These are phyloP conservation scores for Hyphopichia homilentoma DNA, from an alignment of 805 yeast genomes.

Conservation along the genomic window DNA sequence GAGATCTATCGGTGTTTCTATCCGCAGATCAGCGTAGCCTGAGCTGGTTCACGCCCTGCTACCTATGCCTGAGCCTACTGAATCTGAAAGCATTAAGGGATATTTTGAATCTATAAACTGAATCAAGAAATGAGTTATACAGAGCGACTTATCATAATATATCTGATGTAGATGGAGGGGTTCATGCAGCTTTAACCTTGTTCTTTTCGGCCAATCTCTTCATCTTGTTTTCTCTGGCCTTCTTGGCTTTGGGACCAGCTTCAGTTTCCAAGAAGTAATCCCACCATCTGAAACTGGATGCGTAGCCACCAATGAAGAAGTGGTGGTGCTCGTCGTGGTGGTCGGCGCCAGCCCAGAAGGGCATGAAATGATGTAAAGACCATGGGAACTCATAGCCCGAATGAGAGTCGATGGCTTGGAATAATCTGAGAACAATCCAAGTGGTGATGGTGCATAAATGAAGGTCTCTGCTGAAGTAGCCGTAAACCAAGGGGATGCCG, in stretches of 20 bases:
- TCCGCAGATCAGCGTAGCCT: too few relatives aligned
- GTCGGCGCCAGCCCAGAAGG: conserved; percentile 65
- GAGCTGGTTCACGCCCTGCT: too few relatives aligned
- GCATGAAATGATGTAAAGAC: conserved; percentile 54
- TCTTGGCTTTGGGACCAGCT: conserved; percentile 53
- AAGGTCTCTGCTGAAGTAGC: conserved; percentile 41
- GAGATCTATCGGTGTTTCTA: too few relatives aligned
- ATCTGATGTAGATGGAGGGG: background rate
- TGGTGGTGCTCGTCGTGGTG: conserved; percentile 63
- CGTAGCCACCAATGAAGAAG: conserved; percentile 56
- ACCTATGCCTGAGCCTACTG: too few relatives aligned
- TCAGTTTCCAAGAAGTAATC: conserved; percentile 51
- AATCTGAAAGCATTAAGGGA: too few relatives aligned
- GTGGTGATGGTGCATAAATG: conserved; percentile 52
- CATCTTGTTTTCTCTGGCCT: conserved; percentile 43
- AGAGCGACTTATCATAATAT: too few relatives aligned
- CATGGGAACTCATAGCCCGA: conserved; percentile 63
- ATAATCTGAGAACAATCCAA: conserved; percentile 52
- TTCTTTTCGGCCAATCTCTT: conserved; percentile 39
- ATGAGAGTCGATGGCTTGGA: conserved; percentile 60
- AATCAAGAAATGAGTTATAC: background rate
- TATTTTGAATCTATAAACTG: background rate
- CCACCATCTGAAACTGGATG: conserved; percentile 59
- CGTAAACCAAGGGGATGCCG: conserved; percentile 56
- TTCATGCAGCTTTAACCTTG: conserved; percentile 1